phyloP scores from a whole-genome alignment of 495 filamentous ascomycete species.

The Staphylotrichum tortipilum region DNA sequence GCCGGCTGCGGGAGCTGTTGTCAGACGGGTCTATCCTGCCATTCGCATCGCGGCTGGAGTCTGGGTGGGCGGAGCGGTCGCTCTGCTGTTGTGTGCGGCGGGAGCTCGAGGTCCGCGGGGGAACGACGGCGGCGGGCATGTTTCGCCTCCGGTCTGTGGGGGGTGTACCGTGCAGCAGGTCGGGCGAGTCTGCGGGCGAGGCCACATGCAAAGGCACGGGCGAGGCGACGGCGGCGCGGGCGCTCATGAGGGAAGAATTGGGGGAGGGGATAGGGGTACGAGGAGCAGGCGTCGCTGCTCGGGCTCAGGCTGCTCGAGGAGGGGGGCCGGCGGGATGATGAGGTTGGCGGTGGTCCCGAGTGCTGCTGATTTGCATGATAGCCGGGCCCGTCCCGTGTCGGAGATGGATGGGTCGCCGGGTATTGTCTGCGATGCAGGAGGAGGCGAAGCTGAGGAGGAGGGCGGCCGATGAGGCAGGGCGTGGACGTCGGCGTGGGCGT shows the following conservation, averaged over 20 bases:
- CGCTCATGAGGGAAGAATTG: constrained; percentile 43
- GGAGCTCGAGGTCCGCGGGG: constrained; percentile 50
- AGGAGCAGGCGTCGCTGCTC: constrained; percentile 43
- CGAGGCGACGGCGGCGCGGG: constrained; percentile 38
- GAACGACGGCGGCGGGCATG: constrained; percentile 46
- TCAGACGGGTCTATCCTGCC: constrained; percentile 25
- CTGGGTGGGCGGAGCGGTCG: constrained; percentile 34
- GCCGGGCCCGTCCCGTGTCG: constrained; percentile 32
- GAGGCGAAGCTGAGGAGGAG: constrained; percentile 12
- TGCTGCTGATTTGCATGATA: constrained; percentile 36
- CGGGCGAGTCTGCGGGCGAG: constrained; percentile 31
- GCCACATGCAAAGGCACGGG: constrained; percentile 40
- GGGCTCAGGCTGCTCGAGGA: constrained; percentile 45
- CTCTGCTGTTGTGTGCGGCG: constrained; percentile 34
- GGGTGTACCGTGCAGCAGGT: constrained; percentile 36
- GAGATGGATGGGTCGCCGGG: constrained; percentile 32
- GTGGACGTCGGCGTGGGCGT: too few species aligned
- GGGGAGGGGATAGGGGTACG: too few species aligned
- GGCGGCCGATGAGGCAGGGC: constrained; percentile 44
- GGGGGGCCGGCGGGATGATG: constrained; percentile 36
- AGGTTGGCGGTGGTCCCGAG: constrained; percentile 28
- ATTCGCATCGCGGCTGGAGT: constrained; percentile 28
- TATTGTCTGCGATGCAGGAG: constrained; percentile 37
- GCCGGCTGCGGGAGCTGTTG: constrained; percentile 43
- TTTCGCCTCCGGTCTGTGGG: constrained; percentile 33